Evolutionary conservation across 106 monocot genomes (phyloP).

Genomic region (Vanilla planifolia): DNA sequence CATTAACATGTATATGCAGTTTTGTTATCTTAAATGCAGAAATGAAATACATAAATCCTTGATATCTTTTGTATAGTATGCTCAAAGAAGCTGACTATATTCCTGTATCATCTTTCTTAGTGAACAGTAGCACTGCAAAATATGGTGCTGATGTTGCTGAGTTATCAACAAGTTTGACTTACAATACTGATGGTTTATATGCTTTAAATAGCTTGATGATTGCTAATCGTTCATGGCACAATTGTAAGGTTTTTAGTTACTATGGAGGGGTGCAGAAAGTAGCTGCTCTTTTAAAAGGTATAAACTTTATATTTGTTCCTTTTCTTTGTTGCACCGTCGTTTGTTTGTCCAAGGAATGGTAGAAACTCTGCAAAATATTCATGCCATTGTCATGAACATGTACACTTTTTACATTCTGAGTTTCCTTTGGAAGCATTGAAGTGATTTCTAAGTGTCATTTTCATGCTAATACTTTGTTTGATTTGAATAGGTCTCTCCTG

Average conservation of each 20-base stretch:
- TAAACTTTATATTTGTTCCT: not conserved
- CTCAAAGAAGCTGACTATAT: not conserved
- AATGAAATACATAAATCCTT: too few relatives aligned
- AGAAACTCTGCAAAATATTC: too few relatives aligned
- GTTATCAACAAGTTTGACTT: constrained; percentile 33
- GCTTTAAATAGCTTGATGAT: constrained; percentile 61
- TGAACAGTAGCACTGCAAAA: constrained; percentile 35
- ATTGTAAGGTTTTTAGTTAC: constrained; percentile 91
- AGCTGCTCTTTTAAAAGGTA: constrained; percentile 95
- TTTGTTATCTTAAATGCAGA: too few relatives aligned
- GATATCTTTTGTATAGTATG: too few relatives aligned
- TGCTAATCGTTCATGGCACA: constrained; percentile 74
- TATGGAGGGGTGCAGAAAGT: constrained; percentile 97
- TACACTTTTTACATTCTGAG: too few relatives aligned
- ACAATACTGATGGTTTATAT: constrained; percentile 53
- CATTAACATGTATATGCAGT: too few relatives aligned
- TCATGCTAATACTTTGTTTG: too few relatives aligned
- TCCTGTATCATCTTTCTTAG: constrained; percentile 15
- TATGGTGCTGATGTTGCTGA: constrained; percentile 29
- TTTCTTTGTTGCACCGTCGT: not conserved
- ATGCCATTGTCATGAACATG: too few relatives aligned
- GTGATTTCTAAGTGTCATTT: too few relatives aligned
- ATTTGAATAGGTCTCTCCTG: too few relatives aligned
- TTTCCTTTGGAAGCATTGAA: too few relatives aligned
- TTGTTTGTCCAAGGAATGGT: not conserved